Evolutionary conservation across 2,329 filamentous ascomycete genomes (phyloP).

Genomic region (Epichloe glyceriae): DNA sequence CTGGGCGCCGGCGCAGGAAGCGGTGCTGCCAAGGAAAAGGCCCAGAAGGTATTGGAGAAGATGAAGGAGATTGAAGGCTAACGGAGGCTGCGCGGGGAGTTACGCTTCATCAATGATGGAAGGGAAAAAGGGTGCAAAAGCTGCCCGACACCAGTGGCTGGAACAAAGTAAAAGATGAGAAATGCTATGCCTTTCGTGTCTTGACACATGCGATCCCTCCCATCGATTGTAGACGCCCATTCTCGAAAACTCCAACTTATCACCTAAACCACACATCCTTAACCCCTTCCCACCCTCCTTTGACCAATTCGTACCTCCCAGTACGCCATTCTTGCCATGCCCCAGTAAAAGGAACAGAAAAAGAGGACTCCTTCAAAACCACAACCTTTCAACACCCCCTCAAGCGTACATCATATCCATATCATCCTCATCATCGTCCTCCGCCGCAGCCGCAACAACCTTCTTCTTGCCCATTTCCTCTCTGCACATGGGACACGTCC

Average conservation of each 20-base stretch:
- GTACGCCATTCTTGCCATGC: background rate
- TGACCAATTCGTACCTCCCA: background rate
- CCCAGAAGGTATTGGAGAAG: conserved; percentile 9
- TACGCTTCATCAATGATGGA: background rate
- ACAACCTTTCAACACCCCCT: background rate
- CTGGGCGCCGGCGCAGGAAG: conserved; percentile 9
- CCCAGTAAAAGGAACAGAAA: background rate
- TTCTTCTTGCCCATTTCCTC: conserved; percentile 46
- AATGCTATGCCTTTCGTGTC: background rate
- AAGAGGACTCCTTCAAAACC: background rate
- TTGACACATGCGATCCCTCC: background rate
- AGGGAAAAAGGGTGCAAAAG: background rate
- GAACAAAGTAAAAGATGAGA: background rate
- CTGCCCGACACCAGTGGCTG: background rate
- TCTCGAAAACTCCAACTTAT: background rate
- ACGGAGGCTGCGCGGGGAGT: background rate
- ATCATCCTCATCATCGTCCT: conserved; percentile 39
- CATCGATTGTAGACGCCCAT: background rate
- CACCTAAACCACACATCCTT: background rate
- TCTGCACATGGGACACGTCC: conserved; percentile 51
- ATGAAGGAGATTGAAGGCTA: conserved; percentile 12
- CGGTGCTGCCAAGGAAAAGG: conserved; percentile 11
- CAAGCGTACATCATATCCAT: conserved; percentile 35
- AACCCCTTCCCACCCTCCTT: background rate
- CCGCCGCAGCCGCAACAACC: conserved; percentile 25